phyloP scores from a whole-genome alignment of 129 eudicot genomes.

The Silybum marianum region DNA sequence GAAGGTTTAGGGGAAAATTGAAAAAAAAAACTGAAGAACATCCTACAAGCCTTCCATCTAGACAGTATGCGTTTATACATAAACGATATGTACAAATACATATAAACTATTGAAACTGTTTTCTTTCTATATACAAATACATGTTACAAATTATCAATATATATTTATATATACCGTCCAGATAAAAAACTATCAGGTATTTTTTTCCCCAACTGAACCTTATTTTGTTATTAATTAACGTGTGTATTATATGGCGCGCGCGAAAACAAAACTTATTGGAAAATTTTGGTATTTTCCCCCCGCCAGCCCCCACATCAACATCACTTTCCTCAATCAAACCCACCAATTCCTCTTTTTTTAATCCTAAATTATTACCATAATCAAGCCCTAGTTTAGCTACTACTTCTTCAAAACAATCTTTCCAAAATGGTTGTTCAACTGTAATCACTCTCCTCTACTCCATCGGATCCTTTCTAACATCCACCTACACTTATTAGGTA shows the following conservation, averaged over 20 bases:
- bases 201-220: too few relatives aligned
- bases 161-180: too few relatives aligned
- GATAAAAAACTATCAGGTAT: too few relatives aligned
- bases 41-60: too few relatives aligned
- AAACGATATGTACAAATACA: too few relatives aligned
- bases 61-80: too few relatives aligned
- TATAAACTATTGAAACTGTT: too few relatives aligned
- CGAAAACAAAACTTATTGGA: constrained; percentile 33
- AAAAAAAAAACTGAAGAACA: too few relatives aligned
- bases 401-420: not conserved
- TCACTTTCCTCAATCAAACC: constrained; percentile 40
- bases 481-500: not conserved
- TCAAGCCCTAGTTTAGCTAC: constrained; percentile 22
- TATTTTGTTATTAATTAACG: not conserved
- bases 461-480: constrained; percentile 32
- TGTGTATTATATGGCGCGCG: constrained; percentile 26
- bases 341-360: constrained; percentile 20
- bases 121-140: too few relatives aligned
- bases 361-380: constrained; percentile 8
- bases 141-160: too few relatives aligned
- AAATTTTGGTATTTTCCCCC: constrained; percentile 24
- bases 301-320: constrained; percentile 18
- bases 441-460: constrained; percentile 21
- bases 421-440: constrained; percentile 19
- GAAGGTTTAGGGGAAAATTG: too few relatives aligned